Evolutionary conservation across 495 filamentous ascomycete genomes (phyloP), one percentile per base, ranked within the genome.

Genomic region (Podospora sp.): DNA sequence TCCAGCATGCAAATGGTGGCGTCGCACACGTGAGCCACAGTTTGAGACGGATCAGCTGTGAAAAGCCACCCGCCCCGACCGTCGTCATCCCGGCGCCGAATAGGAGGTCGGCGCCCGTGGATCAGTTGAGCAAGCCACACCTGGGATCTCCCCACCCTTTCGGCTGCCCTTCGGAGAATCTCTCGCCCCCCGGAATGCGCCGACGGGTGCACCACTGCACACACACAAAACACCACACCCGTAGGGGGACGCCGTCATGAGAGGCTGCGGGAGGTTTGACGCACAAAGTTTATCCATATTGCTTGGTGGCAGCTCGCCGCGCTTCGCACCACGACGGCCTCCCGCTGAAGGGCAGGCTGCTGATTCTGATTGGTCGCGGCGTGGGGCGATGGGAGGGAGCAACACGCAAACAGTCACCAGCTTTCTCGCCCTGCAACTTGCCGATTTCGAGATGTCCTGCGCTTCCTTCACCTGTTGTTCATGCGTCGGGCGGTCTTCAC

Each of bases 211-310:
- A n/a, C n/a, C n/a, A n/a, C n/a, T n/a, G n/a, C n/a, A n/a, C n/a
- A n/a, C n/a, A n/a, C n/a, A n/a, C n/a, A n/a, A n/a, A 46, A 46
- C 40, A 46, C 40, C 40, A 46, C n/a, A 36, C 33, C 55, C 6
- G 21, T 20, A 7, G 25, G 26, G n/a, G 56, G 56, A 26, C 11
- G 18, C 52, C 52, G 52, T 24, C 56, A 22, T 22, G 21, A 59
- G 16, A 14, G 8, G 52, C 56, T 59, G 56, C 56, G 24, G 56
- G 24, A 59, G 22, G 56, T 33, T 51, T 49, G 33, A 46, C 25
- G 29, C 63, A 58, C 29, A n/a, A 3, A 65, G 21, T 65, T 65
- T 65, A 65, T 58, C 63, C 63, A 65, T 56, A 65, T 56, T 65
- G 63, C 52, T 22, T 12, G 11, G 46, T 25, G 63, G 63, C 50